phyloP scores from a whole-genome alignment of 768 basidiomycete species.

The Kwoniella pini region DNA sequence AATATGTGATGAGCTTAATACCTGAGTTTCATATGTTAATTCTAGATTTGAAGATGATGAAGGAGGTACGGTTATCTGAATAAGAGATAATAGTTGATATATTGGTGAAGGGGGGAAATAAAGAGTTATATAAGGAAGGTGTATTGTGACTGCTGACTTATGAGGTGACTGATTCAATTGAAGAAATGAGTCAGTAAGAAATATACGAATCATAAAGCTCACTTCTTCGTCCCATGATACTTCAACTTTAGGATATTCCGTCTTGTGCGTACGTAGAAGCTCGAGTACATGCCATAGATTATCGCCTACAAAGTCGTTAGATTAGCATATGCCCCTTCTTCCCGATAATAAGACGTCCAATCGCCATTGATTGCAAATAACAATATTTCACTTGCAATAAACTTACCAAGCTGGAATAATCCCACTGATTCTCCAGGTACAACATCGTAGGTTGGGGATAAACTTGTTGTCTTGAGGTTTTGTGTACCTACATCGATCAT shows the following conservation, averaged over 20 bases:
- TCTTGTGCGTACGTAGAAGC: conserved; percentile 35
- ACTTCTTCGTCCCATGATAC: conserved; percentile 49
- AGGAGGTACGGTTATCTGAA: conserved; percentile 3
- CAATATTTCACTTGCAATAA: too few relatives aligned
- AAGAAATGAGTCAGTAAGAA: not conserved
- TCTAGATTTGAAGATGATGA: not conserved
- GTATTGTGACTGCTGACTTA: conserved; percentile 36
- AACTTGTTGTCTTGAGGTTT: not conserved
- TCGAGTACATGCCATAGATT: conserved; percentile 51
- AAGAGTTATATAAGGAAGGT: conserved; percentile 38
- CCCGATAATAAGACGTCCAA: not conserved
- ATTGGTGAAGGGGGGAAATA: conserved; percentile 41
- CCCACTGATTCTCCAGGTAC: conserved; percentile 41
- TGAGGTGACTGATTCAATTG: conserved; percentile 25
- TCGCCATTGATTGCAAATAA: not conserved
- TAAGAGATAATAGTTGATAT: conserved; percentile 33
- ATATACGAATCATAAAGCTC: not conserved
- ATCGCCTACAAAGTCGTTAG: too few relatives aligned
- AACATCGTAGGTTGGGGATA: conserved; percentile 37
- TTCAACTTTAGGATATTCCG: conserved; percentile 42
- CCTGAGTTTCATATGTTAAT: conserved; percentile 32
- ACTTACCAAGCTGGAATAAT: conserved; percentile 46
- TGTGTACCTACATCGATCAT: conserved; percentile 6
- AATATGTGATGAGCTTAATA: conserved; percentile 21
- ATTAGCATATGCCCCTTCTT: not conserved